Evolutionary conservation across 2,329 filamentous ascomycete species (phyloP).

Genomic region (Aspergillus glaucus): DNA sequence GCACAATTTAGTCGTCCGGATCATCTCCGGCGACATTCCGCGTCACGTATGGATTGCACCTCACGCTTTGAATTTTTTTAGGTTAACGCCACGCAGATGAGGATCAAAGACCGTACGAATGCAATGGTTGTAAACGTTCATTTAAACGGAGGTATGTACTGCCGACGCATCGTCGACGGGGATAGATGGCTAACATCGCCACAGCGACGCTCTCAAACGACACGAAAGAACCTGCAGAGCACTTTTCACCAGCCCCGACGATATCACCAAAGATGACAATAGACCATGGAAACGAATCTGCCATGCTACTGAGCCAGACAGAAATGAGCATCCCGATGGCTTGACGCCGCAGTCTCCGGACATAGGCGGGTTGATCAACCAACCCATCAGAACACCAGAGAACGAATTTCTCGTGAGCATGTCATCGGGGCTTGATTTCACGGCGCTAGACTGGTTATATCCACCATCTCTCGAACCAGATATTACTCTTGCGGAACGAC

Average conservation of each 20-base stretch:
- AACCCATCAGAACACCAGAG: background rate
- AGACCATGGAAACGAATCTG: background rate
- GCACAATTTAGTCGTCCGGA: constrained; percentile 16
- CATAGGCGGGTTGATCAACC: background rate
- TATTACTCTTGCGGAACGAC: constrained; percentile 9
- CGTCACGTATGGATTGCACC: constrained; percentile 12
- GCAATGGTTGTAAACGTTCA: background rate
- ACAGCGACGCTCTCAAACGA: constrained; percentile 16
- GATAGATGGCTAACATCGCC: too few relatives aligned
- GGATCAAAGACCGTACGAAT: background rate
- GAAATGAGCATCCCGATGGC: background rate
- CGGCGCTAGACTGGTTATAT: background rate
- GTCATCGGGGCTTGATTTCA: background rate
- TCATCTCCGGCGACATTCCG: constrained; percentile 15
- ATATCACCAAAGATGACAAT: background rate
- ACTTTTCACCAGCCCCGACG: constrained; percentile 5
- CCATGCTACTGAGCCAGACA: background rate
- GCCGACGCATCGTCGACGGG: too few relatives aligned
- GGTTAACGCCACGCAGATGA: background rate
- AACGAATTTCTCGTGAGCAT: background rate
- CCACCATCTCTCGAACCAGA: background rate
- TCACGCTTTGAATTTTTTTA: background rate
- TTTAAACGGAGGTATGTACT: background rate
- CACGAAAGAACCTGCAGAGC: constrained; percentile 17
- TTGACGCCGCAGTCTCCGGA: background rate